phyloP scores from a whole-genome alignment of 352 stramenopile species.

The Phytophthora megakarya region DNA sequence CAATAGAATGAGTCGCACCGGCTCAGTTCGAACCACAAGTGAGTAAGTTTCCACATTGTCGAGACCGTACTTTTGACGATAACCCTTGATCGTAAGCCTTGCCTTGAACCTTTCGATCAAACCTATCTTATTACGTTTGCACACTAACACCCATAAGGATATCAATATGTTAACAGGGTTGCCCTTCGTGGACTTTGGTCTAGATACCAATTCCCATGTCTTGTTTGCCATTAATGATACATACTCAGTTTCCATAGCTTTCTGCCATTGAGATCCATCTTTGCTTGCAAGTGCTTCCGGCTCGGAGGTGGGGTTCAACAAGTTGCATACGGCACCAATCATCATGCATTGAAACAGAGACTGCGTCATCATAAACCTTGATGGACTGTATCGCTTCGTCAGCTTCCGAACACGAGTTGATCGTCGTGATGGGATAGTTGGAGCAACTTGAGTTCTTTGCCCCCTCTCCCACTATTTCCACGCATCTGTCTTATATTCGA shows the following conservation, averaged over 20 bases:
- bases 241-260: neutral
- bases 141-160: conserved; percentile 1
- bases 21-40: too few relatives aligned
- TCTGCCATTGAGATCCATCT: neutral
- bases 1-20: too few relatives aligned
- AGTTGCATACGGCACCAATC: neutral
- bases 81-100: too few relatives aligned
- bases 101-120: neutral
- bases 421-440: too few relatives aligned
- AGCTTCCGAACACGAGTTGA: too few relatives aligned
- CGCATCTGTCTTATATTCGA: too few relatives aligned
- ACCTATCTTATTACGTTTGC: conserved; percentile 2
- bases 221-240: neutral
- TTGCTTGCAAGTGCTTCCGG: neutral
- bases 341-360: too few relatives aligned
- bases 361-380: neutral
- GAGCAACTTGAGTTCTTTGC: too few relatives aligned
- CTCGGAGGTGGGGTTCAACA: neutral
- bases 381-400: too few relatives aligned
- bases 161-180: neutral
- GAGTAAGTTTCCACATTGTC: too few relatives aligned
- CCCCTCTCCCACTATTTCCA: too few relatives aligned
- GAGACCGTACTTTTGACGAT: too few relatives aligned
- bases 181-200: neutral
- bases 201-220: neutral